Evolutionary conservation across 495 filamentous ascomycete genomes (phyloP), one percentile per base, ranked within the genome.

Genomic region (Rhypophila decipiens): DNA sequence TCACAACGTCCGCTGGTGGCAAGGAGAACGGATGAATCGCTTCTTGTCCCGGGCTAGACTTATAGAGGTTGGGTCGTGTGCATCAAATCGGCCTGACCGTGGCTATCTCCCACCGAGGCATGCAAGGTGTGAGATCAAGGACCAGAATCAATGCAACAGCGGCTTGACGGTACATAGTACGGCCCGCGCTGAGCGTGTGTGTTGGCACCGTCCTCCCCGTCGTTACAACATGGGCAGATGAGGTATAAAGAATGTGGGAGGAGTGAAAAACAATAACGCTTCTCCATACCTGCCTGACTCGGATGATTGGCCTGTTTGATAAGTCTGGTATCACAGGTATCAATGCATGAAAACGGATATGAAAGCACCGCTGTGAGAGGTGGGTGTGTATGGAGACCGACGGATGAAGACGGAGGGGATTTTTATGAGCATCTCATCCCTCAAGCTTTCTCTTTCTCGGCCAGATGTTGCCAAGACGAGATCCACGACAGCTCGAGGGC

Each of bases 241-340:
- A 37, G 47, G 47, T 22, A 40, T 35, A 46, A 33, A 17, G 20
- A 39, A 36, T 38, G 42, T 37, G 40, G 23, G 20, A n/a, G 17
- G 13, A 24, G 31, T 39, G 35, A 44, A 50, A 53, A 51, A 42
- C 53, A 62, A 59, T 49, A 46, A 49, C 45, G 43, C 24, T 17
- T 21, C 37, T 23, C 33, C 39, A 19, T 41, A 47, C 31, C 19
- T 15, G 17, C 18, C 35, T 24, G 18, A 18, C 4, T 5, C 20
- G 33, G 15, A 38, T 53, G 50, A 56, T 61, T 55, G 60, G 54
- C 19, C 39, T 24, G 44, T 39, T 2, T 8, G 44, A n/a, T 21
- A 41, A 40, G 56, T 57, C 48, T 58, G 61, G 61, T 62, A 46
- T 46, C 52, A 62, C 59, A 56, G 61, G 56, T 60, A 60, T 46